phyloP scores from a whole-genome alignment of 2,329 filamentous ascomycete genomes.

The Hyphodiscus sp. region DNA sequence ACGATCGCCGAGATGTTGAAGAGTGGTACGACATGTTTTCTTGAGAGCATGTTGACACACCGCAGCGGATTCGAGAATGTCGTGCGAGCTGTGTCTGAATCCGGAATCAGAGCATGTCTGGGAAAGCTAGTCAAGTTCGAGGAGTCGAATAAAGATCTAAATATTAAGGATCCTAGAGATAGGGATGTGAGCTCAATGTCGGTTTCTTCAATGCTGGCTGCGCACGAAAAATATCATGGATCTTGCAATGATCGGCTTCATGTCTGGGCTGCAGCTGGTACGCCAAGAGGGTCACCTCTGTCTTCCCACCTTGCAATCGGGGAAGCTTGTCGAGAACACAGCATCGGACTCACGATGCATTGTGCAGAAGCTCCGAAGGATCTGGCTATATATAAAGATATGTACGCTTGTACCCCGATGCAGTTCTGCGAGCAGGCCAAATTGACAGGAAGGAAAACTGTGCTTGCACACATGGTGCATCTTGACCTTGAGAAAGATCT shows the following conservation, averaged over 20 bases:
- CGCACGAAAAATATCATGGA: constrained; percentile 34
- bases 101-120: constrained; percentile 31
- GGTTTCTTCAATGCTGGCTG: constrained; percentile 26
- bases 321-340: constrained; percentile 24
- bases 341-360: constrained; percentile 34
- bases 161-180: constrained; percentile 31
- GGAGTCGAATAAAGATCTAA: constrained; percentile 29
- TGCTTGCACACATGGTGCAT: constrained; percentile 47
- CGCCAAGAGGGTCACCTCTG: constrained; percentile 36
- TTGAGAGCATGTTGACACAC: constrained; percentile 46
- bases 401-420: constrained; percentile 33
- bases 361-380: constrained; percentile 29
- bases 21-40: constrained; percentile 44
- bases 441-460: constrained; percentile 36
- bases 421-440: constrained; percentile 35
- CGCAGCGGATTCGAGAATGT: constrained; percentile 41
- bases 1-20: constrained; percentile 46
- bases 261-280: constrained; percentile 41
- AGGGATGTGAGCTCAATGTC: constrained; percentile 31
- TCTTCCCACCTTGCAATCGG: constrained; percentile 31
- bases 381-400: too few relatives aligned
- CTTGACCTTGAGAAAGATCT: constrained; percentile 37
- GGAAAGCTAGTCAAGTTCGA: constrained; percentile 36
- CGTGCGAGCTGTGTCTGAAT: constrained; percentile 36
- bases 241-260: constrained; percentile 35